Conservation (phyloP, 2,329 filamentous ascomycete genomes). For the Talaromyces sp. region DNA sequence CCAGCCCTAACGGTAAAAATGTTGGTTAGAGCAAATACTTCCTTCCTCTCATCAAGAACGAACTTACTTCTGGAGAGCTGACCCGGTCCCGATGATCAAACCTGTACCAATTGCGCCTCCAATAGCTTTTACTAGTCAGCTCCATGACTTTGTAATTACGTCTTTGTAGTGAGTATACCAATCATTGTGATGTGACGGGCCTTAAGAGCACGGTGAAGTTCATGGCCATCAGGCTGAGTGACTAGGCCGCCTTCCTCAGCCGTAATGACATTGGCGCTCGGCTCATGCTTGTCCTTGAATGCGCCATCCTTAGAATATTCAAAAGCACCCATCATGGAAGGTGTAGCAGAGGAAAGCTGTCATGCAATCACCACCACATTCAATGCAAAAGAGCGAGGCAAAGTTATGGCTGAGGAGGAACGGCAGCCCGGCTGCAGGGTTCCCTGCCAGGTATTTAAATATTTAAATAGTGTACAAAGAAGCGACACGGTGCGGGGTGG, state of each 20-base stretch:
- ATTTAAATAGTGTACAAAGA: not conserved
- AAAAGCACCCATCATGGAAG: not conserved
- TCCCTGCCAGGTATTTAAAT: not conserved
- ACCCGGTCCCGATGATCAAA: constrained; percentile 38
- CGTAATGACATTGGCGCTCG: constrained; percentile 14
- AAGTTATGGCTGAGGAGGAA: not conserved
- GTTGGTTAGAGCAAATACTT: constrained; percentile 13
- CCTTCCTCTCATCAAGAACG: not conserved
- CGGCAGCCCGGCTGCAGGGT: not conserved
- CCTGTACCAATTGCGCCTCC: constrained; percentile 41
- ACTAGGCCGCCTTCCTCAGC: constrained; percentile 20
- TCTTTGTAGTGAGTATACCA: constrained; percentile 19
- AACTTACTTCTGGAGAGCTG: constrained; percentile 31
- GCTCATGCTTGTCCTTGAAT: constrained; percentile 14
- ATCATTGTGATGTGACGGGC: constrained; percentile 40
- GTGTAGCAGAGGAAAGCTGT: not conserved
- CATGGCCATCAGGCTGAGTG: constrained; percentile 22
- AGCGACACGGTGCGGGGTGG: not conserved
- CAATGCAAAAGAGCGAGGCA: not conserved
- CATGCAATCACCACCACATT: not conserved
- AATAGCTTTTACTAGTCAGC: constrained; percentile 23
- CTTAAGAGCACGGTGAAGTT: constrained; percentile 39
- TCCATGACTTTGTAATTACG: constrained; percentile 9
- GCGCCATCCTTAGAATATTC: not conserved
- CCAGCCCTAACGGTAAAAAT: constrained; percentile 24